A percentile compares a stretch with the other conserved stretches of the same genome.
phyloP scores from a whole-genome alignment of 139 green algal genomes.

The Chlorella vulgaris region DNA sequence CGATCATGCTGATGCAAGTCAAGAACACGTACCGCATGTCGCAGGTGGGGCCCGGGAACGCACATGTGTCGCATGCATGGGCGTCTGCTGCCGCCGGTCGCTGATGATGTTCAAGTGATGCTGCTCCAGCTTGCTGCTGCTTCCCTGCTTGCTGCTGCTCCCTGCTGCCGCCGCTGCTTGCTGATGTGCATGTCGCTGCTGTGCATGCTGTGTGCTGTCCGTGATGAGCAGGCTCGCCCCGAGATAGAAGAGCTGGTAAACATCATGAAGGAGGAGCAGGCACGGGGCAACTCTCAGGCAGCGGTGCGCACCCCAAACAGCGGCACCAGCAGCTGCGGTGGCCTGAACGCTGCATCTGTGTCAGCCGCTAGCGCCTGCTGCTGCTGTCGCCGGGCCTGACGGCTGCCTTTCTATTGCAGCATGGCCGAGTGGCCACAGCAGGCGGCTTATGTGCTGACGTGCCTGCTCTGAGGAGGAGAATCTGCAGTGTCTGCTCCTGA shows the following conservation, averaged over 20 bases:
- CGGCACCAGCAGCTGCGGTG: not conserved
- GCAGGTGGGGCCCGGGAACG: slow-evolving; percentile 29
- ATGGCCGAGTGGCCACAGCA: too few relatives aligned
- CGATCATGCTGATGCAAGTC: slow-evolving; percentile 72
- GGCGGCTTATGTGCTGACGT: too few relatives aligned
- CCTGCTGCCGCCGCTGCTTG: not conserved
- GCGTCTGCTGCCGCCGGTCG: not conserved
- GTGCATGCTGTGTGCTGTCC: too few relatives aligned
- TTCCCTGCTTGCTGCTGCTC: not conserved
- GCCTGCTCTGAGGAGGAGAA: too few relatives aligned
- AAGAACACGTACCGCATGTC: slow-evolving; percentile 70
- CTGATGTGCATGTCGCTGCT: not conserved
- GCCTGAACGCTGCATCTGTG: too few relatives aligned
- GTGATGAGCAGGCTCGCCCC: slow-evolving; percentile 41
- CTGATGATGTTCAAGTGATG: not conserved
- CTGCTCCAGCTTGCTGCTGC: not conserved
- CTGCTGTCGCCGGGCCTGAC: too few relatives aligned
- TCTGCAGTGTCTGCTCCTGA: too few relatives aligned
- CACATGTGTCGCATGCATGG: not conserved
- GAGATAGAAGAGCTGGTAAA: slow-evolving; percentile 63
- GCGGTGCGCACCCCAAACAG: slow-evolving; percentile 3
- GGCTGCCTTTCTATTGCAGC: too few relatives aligned
- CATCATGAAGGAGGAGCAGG: slow-evolving; percentile 62
- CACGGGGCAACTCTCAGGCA: slow-evolving; percentile 40
- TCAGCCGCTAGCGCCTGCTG: too few relatives aligned